Evolutionary conservation across 129 eudicot species (phyloP).

Genomic region (Apium graveolens): DNA sequence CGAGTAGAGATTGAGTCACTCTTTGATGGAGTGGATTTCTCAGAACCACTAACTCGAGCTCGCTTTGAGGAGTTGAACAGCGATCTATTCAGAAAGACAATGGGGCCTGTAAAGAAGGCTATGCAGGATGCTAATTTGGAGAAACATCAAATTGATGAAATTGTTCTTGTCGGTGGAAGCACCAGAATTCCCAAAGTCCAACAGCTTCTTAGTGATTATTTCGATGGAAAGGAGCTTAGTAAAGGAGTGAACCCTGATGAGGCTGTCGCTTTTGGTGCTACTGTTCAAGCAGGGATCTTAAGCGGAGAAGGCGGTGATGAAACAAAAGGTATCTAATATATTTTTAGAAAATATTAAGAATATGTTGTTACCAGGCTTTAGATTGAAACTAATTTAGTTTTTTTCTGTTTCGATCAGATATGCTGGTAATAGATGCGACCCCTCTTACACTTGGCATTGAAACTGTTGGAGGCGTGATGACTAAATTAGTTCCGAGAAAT

Average conservation of each 20-base stretch:
- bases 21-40: constrained; percentile 69
- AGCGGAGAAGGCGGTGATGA: constrained; percentile 93
- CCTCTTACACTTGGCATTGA: constrained; percentile 81
- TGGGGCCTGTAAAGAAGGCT: constrained; percentile 90
- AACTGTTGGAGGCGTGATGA: constrained; percentile 89
- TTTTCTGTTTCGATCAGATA: constrained; percentile 19
- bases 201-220: constrained; percentile 66
- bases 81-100: constrained; percentile 72
- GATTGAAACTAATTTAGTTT: not conserved
- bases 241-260: constrained; percentile 87
- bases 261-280: constrained; percentile 91
- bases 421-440: constrained; percentile 73
- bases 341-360: not conserved
- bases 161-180: constrained; percentile 84
- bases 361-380: not conserved
- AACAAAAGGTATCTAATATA: constrained; percentile 40
- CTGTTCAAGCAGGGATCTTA: constrained; percentile 72
- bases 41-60: constrained; percentile 80
- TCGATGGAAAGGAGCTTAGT: constrained; percentile 75
- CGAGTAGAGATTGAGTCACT: constrained; percentile 82
- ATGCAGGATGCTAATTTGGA: constrained; percentile 70
- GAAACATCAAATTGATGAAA: constrained; percentile 69
- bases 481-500: constrained; percentile 77
- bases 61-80: constrained; percentile 79
- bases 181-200: constrained; percentile 86